Conservation (phyloP, 139 green algal genomes). For the Ettlia oleoabundans region DNA sequence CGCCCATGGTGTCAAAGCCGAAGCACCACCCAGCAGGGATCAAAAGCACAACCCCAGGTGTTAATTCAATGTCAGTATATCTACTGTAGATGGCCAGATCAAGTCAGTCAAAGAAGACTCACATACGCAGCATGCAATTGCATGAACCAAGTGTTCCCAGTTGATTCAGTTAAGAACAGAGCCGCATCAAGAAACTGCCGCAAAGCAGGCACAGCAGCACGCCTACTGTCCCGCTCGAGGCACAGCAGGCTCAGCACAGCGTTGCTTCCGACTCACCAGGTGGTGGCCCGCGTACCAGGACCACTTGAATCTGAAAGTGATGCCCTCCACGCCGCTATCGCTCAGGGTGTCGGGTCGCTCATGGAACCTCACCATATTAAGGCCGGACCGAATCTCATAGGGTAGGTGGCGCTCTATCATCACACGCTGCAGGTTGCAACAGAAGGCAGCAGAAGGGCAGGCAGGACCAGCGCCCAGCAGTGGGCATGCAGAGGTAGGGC, state of each 20-base stretch:
- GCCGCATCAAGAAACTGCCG: too few relatives aligned
- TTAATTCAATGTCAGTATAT: too few relatives aligned
- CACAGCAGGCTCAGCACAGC: background rate
- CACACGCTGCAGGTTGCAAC: background rate
- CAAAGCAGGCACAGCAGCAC: background rate
- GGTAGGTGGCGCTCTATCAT: background rate
- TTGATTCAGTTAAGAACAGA: too few relatives aligned
- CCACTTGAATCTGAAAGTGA: slow-evolving; percentile 24
- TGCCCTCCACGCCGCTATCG: slow-evolving; percentile 24
- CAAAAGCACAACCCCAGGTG: too few relatives aligned
- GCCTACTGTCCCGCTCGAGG: too few relatives aligned
- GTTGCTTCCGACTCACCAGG: background rate
- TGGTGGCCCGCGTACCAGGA: slow-evolving; percentile 1
- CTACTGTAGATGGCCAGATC: too few relatives aligned
- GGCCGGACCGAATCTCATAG: background rate
- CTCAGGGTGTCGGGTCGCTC: background rate
- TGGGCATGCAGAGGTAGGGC: too few relatives aligned
- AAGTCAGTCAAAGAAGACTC: too few relatives aligned
- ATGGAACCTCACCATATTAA: background rate
- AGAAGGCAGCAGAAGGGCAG: background rate
- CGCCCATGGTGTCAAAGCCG: too few relatives aligned
- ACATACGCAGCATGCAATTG: too few relatives aligned
- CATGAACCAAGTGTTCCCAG: too few relatives aligned
- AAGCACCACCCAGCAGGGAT: too few relatives aligned
- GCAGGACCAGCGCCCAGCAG: background rate